These are phyloP conservation scores for Colletotrichum eremochloae DNA, from an alignment of 2,329 filamentous ascomycete species.

Conservation along the genomic window DNA sequence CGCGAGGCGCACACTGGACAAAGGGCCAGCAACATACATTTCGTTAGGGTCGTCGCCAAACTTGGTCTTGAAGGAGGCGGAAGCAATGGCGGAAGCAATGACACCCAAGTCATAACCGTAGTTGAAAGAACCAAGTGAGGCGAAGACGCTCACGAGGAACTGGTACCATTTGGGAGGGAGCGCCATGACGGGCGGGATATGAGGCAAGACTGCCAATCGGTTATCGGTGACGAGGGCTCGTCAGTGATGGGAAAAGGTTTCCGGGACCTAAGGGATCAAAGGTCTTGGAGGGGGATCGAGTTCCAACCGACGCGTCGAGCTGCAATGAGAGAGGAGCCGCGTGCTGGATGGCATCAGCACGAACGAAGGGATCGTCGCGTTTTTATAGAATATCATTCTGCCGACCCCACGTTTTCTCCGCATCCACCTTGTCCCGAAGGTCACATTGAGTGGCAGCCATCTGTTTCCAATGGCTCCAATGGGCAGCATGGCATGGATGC, in stretches of 20 bases:
- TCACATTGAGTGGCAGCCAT: constrained; percentile 11
- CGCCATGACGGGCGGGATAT: constrained; percentile 50
- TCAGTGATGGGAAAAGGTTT: background rate
- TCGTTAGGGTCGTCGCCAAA: constrained; percentile 55
- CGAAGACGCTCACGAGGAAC: constrained; percentile 67
- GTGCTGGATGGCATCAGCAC: background rate
- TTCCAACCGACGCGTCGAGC: constrained; percentile 32
- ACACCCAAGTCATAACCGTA: constrained; percentile 70
- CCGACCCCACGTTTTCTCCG: constrained; percentile 27
- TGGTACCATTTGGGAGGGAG: constrained; percentile 62
- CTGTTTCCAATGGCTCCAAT: background rate
- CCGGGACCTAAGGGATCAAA: background rate
- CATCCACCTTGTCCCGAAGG: constrained; percentile 31
- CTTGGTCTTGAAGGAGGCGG: constrained; percentile 56
- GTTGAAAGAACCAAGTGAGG: constrained; percentile 67
- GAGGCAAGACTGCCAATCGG: constrained; percentile 1
- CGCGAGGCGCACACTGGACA: background rate
- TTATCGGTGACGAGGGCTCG: background rate
- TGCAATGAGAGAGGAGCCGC: constrained; percentile 19
- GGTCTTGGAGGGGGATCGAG: constrained; percentile 6
- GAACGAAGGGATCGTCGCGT: constrained; percentile 35
- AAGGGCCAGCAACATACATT: constrained; percentile 48
- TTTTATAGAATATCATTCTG: constrained; percentile 36
- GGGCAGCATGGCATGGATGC: constrained; percentile 14
- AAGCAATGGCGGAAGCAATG: constrained; percentile 66